Evolutionary conservation across 208 protist species (phyloP), one percentile per base, ranked within the genome.

Genomic region (Acanthamoeba castellanii): DNA sequence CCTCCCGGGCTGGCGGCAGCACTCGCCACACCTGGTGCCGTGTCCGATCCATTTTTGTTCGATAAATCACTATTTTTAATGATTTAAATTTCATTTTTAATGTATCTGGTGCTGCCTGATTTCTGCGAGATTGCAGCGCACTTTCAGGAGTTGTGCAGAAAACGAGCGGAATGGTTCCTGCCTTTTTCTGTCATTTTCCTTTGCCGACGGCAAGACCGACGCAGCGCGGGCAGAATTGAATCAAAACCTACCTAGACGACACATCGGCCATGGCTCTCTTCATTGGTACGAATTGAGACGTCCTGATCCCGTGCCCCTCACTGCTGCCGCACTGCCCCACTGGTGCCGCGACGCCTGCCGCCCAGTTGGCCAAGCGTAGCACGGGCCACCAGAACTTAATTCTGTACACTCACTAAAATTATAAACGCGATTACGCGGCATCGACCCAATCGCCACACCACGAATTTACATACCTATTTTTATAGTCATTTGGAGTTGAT

Each of bases 181-280:
- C 7, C 27, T 74, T 74, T 74, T 74, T 74, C 68, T 42, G 4
- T 8, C 68, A 74, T 64, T 64, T 64, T 18, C 20, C 57, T 72
- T 72, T 22, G 32, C 64, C 7, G 11, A 57, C 52, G 52, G 52
- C 52, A 16, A 57, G 11, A 57, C 52, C 11, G 11, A 16, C 52
- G 11, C 7, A 57, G 16, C 52, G 52, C 11, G 7, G 11, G 7
- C 11, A 34, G 64, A 27, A 32, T 74, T 37, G 11, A 74, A 30
- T 20, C 18, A 0, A 22, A 32, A 74, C 30, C 3, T 13, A 70
- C 8, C 50, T 5, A 81, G 14, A 6, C 34, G 1, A 42, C 42
- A 50, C 72, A 81, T 50, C 72, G 22, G n/a, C 34, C 34, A 81
- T 81, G 72, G 72, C 72, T 81, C 72, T 81, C 37, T 81, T 81